Evolutionary conservation across 768 basidiomycete species (phyloP), one percentile per base, ranked within the genome.

Genomic region (Kwoniella mangroviensis): DNA sequence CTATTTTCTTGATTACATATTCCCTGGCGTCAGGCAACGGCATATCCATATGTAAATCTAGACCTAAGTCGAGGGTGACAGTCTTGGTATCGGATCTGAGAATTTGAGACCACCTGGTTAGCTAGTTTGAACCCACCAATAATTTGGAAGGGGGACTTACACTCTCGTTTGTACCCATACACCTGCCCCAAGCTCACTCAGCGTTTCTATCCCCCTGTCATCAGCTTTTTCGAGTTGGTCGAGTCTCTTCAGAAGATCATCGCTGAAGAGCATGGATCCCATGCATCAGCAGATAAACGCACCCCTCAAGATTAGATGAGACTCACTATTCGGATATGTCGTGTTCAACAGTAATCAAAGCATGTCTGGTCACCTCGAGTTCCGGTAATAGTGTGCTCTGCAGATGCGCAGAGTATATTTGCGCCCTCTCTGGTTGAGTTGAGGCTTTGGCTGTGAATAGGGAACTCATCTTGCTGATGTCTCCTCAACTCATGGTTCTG

Each of bases 271-370:
- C 21, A 22, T 24, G 22, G 21, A 49, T 43, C 22, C 19, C 12
- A 28, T 12, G 21, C 49, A 24, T 10, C n/a, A 59, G 12, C 34
- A 34, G 34, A 34, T 7, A 6, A 4, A 34, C 34, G 3, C 9
- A 7, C 34, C 34, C n/a, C 42, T 17, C 43, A 4, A 15, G n/a
- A 9, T 34, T 19, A 9, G 52, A n/a, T 3, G 6, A 7, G 19
- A 72, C 75, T 40, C 17, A 76, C 75, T 76, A 76, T 55, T 76
- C 75, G 17, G 65, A 66, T 11, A 73, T 72, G 52, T 76, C 75
- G n/a, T 56, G 41, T 34, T 74, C 70, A 7, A 72, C 45, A 26
- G 56, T 22, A 2, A 61, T 49, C 4, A 76, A 24, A 4, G 53
- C 53, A 17, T 58, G 68, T 42, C 71, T 45, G 2, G 59, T 67